Base-by-base conservation (phyloP, 2,329 filamentous ascomycete species). In the Talaromyces sp. region DNA sequence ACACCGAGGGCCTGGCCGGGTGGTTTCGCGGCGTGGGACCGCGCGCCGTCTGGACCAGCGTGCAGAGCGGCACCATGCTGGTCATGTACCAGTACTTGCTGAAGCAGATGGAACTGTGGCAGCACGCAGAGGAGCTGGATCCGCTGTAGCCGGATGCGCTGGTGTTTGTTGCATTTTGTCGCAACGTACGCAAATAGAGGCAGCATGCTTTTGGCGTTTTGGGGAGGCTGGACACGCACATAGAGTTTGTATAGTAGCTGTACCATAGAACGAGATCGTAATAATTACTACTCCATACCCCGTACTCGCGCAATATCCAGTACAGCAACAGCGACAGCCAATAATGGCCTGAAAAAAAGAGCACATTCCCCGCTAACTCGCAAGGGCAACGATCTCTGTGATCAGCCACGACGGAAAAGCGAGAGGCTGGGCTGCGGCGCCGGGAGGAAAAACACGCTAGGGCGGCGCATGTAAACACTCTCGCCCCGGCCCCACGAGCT, bases 21-120 rank as follows among this genome's bases (percentile, higher is more conserved):
- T 96, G 92, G 88, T 99, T 99, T 77, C 87, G 95, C 62, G 95
- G 95, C 30, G 94, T 99, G 1, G 94, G 94, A 0, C 95, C 95
- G 1, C 86, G 95, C 59, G 89, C 89, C 61, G 91, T 98, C 14
- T 99, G 95, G 95, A 99, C 95, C 27, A 96, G 94, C 71, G 91
- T 98, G 62, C 95, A 99, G 80, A 96, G 91, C 71, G 91, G 93
- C 50, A 96, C 92, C 67, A 98, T 98, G 94, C 82, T 98, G 73
- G 93, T 98, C 68, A 81, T 97, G 74, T 98, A 98, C 76, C 94
- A 98, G 79, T 89, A 88, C 63, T 81, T 98, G 61, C 78, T 98
- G 72, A 88, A 89, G 70, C 86, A 88, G 76, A 83, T 98, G 67
- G 89, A 93, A 61, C 58, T n/a, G 34, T 31, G 30, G 50, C 27